Evolutionary conservation across 768 basidiomycete genomes (phyloP), one percentile per base, ranked within the genome.

Genomic region (Boletus speciosus): DNA sequence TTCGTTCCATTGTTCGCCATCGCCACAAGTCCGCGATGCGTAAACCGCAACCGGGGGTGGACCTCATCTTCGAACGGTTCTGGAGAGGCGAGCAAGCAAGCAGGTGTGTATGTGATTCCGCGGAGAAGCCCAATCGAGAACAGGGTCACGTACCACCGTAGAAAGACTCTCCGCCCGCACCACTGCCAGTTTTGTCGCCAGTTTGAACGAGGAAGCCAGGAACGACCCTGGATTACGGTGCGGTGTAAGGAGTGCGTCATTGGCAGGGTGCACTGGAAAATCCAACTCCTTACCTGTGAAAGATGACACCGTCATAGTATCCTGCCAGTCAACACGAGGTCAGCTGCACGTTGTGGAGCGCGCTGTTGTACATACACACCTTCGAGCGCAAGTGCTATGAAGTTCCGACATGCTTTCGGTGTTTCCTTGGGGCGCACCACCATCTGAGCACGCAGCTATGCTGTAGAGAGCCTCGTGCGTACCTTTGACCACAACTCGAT

Each of bases 31-130:
- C 97, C 97, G 49, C 97, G 88, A 64, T 98, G 89, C 1, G 84
- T 74, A 69, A 90, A 98, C 37, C 90, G 86, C 56, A 99, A 75
- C 36, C 97, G 83, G 4, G 94, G 93, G 62, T 96, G 93, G 19
- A 93, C 85, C 71, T 98, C 95, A 73, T 97, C 93, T 67, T 93
- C 88, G 60, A 97, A 97, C 3, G 87, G 91, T 62, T 95, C 94
- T 91, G 49, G 21, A 47, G 11, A 35, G 47, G 45, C 6, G 25
- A 27, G 25, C 25, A 27, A 1, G 9, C 27, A 41, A 45, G 25
- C 29, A n/a, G 32, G 16, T 10, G 46, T n/a, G 42, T 36, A 45
- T n/a, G 19, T 14, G n/a, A 39, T 21, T 31, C 21, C 15, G 23
- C 51, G 39, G 34, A 39, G 27, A 15, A 10, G n/a, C 4, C 14